Base-by-base conservation (phyloP, 176 grass and related monocot species). In the Ensete ventricosum region DNA sequence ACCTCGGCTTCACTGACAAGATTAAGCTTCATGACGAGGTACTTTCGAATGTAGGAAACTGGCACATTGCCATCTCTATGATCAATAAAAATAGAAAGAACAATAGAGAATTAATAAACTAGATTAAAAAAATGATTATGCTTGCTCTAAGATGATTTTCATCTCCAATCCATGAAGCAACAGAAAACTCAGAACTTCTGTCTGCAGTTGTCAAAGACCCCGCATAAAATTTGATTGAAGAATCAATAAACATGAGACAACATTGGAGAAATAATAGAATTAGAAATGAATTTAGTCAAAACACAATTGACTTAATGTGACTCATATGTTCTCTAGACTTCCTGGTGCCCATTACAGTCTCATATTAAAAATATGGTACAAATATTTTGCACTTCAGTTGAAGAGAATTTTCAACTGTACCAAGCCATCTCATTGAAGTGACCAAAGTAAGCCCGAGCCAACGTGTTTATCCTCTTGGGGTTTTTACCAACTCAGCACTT, bases 1-100 rank as follows among this genome's bases (percentile, higher is more conserved):
- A 99, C 96, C 96, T 99, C 89, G 59, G 87, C 81, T 70, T 95
- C 96, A 72, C 72, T 88, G 78, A 70, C 51, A 62, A 99, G 81
- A 76, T 74, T 83, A 76, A 99, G 88, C 80, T 95, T 95, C 34
- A 9, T 81, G 67, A 71, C 78, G 26, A 99, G 88, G 78, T 89
- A 91, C 71, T 84, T 95, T 80, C 88, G 91, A 51, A 99, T 82
- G 1, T 81, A 88, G 21, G 90, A 95, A 75, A 88, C 48, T 19
- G 85, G 83, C 62, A 99, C 29, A 74, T 57, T 84, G 63, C 88
- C 66, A 59, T 95, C 81, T 85, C 96, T 99, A 85, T 79, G 83
- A 86, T 52, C 69, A 73, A 81, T 27, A 80, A 69, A 50, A 48
- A 76, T 24, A 77, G 54, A 20, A 43, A n/a, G 64, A 1, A 43